Conservation (phyloP, 495 filamentous ascomycete species). For the Penicillium pancosmium region DNA sequence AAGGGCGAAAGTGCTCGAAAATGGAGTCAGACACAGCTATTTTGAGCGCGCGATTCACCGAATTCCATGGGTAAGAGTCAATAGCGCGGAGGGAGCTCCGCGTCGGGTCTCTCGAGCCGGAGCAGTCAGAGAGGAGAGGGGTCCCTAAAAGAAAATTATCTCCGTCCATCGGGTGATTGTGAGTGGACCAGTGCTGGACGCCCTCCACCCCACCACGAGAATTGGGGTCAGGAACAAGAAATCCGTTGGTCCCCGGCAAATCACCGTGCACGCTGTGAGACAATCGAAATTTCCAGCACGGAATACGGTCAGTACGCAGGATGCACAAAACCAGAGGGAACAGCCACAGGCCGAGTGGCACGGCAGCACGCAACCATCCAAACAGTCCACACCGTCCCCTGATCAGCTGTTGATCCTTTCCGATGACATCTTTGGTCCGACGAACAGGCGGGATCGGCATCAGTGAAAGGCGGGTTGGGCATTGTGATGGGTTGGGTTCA, state of each 20-base stretch:
- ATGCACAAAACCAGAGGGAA: not conserved
- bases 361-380: conserved; percentile 10
- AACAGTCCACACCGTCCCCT: conserved; percentile 17
- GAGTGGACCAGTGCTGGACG: not conserved
- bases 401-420: conserved; percentile 31
- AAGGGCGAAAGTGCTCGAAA: not conserved
- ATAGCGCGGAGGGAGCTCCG: conserved; percentile 4
- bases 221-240: conserved; percentile 26
- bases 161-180: not conserved
- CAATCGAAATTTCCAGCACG: conserved; percentile 15
- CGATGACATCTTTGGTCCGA: conserved; percentile 8
- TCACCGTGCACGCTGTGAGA: conserved; percentile 23
- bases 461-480: conserved; percentile 4
- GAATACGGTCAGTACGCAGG: not conserved
- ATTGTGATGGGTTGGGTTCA: conserved; percentile 13
- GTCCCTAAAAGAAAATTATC: not conserved
- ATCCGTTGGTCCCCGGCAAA: conserved; percentile 16
- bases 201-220: not conserved
- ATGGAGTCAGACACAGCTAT: not conserved
- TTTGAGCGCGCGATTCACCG: conserved; percentile 5
- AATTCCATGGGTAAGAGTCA: not conserved
- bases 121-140: not conserved
- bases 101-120: not conserved
- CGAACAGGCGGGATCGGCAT: conserved; percentile 28
- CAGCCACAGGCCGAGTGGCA: conserved; percentile 6